Evolutionary conservation across 768 basidiomycete genomes (phyloP), one percentile per base, ranked within the genome.

Genomic region (Rhizopogon vesiculosus): DNA sequence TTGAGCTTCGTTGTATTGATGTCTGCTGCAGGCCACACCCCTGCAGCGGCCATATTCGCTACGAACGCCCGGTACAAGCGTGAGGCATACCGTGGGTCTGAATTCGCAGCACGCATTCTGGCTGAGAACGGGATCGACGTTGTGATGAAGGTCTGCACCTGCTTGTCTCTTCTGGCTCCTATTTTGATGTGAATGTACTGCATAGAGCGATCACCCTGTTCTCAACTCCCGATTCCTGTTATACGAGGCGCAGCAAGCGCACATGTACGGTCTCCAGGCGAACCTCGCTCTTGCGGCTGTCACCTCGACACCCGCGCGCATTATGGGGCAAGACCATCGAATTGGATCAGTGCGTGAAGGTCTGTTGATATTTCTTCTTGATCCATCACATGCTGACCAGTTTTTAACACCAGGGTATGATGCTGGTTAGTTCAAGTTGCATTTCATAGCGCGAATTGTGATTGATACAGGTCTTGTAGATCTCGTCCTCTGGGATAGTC

Each of bases 41-140:
- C 93, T 0, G 84, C 88, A 2, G 75, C 86, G 41, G 92, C 93
- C 2, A 69, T 96, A 42, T 93, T 93, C 57, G 87, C 90, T 3
- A 91, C 86, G 39, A 87, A 86, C 64, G 82, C 86, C 61, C 75
- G 86, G 75, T 72, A 73, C 59, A 87, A 86, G 71, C 76, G 79
- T 13, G 84, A 84, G 61, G 77, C 87, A 0, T 87, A 82, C 62
- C 72, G 84, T 12, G 84, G 81, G 3, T 81, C 82, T 2, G 84
- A 87, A 60, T 87, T 82, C 57, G 85, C 86, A 2, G 75, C 83
- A 1, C 77, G 78, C 46, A 80, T 87, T 55, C 69, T 89, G 8
- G 70, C 80, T 0, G 80, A 86, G 43, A 73, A 78, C 9, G 82
- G 80, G 3, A 71, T 87, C 43, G 69, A 76, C 7, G 82, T 87